phyloP scores from a whole-genome alignment of 106 monocot genomes.

The Apostasia shenzhenica region DNA sequence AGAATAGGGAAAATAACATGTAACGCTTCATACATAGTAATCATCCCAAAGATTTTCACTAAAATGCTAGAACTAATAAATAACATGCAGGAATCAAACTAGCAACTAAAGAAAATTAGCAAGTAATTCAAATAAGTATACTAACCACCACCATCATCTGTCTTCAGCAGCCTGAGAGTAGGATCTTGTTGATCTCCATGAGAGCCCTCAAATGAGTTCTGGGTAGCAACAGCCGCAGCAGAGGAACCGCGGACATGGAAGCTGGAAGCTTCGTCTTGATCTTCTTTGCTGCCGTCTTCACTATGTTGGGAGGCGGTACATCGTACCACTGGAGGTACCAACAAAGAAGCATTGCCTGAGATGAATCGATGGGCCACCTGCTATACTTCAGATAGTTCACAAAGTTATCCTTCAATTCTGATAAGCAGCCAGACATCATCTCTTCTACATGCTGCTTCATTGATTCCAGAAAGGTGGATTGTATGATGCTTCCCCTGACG shows the following conservation, averaged over 20 bases:
- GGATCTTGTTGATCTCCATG: conserved; percentile 43
- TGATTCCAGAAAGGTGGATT: conserved; percentile 70
- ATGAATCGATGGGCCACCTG: conserved; percentile 35
- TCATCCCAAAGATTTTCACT: no score
- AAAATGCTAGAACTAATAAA: no score
- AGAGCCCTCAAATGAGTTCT: conserved; percentile 37
- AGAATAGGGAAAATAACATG: no score
- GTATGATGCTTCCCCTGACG: conserved; percentile 46
- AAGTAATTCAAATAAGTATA: no score
- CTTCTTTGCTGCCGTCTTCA: conserved; percentile 39
- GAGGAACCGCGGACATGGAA: conserved; percentile 34
- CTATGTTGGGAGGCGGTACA: conserved; percentile 42
- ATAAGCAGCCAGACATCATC: conserved; percentile 25
- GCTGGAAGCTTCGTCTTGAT: conserved; percentile 24
- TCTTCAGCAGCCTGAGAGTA: conserved; percentile 11
- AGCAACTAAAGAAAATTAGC: not conserved
- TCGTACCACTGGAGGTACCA: conserved; percentile 93
- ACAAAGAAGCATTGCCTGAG: conserved; percentile 44
- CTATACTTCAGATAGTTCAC: conserved; percentile 35
- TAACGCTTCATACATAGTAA: no score
- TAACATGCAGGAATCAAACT: not conserved
- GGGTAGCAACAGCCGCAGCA: conserved; percentile 61
- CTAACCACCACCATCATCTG: not conserved
- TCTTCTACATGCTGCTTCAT: conserved; percentile 67
- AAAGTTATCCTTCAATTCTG: conserved; percentile 21